A percentile compares a stretch with the other conserved stretches of the same genome.
phyloP scores from a whole-genome alignment of 208 protist species.

The Kentomonas sorsogonicus region DNA sequence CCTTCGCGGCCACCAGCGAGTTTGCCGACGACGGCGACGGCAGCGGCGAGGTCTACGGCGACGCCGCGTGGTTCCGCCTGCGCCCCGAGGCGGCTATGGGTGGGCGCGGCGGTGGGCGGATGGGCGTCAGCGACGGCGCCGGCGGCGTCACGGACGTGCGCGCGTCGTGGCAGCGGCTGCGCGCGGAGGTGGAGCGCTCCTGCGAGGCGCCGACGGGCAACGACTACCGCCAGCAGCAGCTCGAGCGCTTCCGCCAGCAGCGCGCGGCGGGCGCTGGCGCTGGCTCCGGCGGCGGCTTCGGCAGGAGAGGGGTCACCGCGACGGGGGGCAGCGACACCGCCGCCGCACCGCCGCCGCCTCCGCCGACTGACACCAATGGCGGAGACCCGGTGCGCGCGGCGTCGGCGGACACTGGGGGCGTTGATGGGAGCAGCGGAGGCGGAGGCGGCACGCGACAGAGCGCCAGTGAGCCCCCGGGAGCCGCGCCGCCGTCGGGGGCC shows the following conservation, averaged over 20 bases:
- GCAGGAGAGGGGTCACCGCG: not conserved
- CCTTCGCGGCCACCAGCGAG: too few species aligned
- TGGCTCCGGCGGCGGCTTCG: not conserved
- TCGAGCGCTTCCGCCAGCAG: slow-evolving; percentile 52
- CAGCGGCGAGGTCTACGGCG: too few species aligned
- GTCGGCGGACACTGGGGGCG: not conserved
- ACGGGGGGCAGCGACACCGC: not conserved
- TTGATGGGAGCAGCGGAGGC: not conserved
- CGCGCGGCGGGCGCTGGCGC: slow-evolving; percentile 18
- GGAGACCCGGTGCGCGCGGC: not conserved
- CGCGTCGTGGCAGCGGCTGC: slow-evolving; percentile 51
- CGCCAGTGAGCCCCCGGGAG: not conserved
- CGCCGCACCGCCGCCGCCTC: slow-evolving; percentile 3
- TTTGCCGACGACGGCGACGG: too few species aligned
- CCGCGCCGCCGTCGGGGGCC: not conserved
- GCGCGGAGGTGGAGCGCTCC: slow-evolving; percentile 55
- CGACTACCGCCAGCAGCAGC: slow-evolving; percentile 63
- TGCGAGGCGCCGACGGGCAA: slow-evolving; percentile 55
- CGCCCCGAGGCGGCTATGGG: too few species aligned
- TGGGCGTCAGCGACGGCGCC: too few species aligned
- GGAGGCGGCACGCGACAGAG: slow-evolving; percentile 6
- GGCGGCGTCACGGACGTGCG: slow-evolving; percentile 21
- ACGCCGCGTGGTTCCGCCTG: too few species aligned
- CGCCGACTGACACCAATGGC: not conserved
- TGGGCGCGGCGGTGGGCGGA: too few species aligned